Conservation (phyloP, 2,329 filamentous ascomycete species). For the Cladosporium austrohemisphaericum region DNA sequence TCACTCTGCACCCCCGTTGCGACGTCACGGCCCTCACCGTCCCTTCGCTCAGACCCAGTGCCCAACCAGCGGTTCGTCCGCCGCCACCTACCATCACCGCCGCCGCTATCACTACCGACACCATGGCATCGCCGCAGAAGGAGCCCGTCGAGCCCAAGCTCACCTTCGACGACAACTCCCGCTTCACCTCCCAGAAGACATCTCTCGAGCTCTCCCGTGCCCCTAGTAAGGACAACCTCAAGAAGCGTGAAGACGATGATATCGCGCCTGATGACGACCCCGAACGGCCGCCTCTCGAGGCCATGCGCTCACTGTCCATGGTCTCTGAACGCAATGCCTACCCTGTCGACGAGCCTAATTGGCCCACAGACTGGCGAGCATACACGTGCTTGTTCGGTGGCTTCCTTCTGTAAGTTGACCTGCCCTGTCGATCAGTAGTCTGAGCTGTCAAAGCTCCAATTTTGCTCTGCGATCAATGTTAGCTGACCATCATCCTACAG, state of each 20-base stretch:
- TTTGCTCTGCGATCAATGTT: background rate
- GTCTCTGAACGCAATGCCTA: background rate
- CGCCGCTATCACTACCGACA: background rate
- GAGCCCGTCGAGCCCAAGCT: constrained; percentile 11
- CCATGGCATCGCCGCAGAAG: constrained; percentile 4
- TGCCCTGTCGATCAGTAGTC: background rate
- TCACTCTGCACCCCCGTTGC: background rate
- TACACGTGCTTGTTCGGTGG: constrained; percentile 45
- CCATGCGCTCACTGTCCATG: constrained; percentile 14
- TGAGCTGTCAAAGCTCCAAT: background rate
- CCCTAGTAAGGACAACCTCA: constrained; percentile 6
- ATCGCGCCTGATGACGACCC: constrained; percentile 2
- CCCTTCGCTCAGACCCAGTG: constrained; percentile 11
- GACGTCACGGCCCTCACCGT: background rate
- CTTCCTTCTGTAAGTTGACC: constrained; percentile 43
- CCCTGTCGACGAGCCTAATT: constrained; percentile 34
- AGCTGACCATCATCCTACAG: constrained; percentile 7
- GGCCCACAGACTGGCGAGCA: constrained; percentile 45
- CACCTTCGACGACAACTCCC: constrained; percentile 5
- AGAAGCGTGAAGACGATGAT: background rate
- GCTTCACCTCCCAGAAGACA: constrained; percentile 9
- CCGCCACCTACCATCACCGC: constrained; percentile 3
- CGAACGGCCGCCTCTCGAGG: constrained; percentile 11
- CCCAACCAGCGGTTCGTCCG: constrained; percentile 5
- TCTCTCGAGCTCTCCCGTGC: constrained; percentile 10